phyloP scores from a whole-genome alignment of 1,139 yeast species.

The Candida sanyaensis region DNA sequence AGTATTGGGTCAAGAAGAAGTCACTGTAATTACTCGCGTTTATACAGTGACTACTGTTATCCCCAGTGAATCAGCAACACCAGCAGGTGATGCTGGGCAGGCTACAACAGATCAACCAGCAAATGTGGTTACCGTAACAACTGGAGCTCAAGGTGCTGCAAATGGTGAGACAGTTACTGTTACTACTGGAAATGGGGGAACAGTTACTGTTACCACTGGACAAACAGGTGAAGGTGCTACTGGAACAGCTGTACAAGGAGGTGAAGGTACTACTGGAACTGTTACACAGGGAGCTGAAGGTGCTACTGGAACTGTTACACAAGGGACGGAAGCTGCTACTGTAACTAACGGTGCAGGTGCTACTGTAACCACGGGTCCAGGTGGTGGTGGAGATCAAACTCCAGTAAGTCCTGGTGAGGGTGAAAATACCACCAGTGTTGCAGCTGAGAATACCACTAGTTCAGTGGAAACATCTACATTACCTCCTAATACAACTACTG shows the following conservation, averaged over 20 bases:
- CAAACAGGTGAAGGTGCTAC: neutral
- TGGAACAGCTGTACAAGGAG: neutral
- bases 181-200: neutral
- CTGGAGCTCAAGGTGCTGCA: neutral
- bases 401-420: constrained; percentile 1
- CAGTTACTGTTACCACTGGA: neutral
- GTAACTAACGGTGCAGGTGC: neutral
- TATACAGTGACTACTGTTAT: constrained; percentile 3
- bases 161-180: neutral
- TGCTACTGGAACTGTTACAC: constrained; percentile 1
- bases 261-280: neutral
- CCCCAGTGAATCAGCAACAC: neutral
- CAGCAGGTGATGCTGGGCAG: neutral
- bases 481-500: constrained; percentile 1
- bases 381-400: constrained; percentile 1
- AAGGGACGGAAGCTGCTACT: neutral
- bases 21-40: constrained; percentile 5
- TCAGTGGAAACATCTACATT: neutral
- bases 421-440: neutral
- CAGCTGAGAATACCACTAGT: neutral
- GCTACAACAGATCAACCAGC: neutral
- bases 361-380: neutral
- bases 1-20: constrained; percentile 6
- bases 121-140: too few species aligned
- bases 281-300: neutral